phyloP scores from a whole-genome alignment of 2,329 filamentous ascomycete species.

The Phialemoniopsis sp. region DNA sequence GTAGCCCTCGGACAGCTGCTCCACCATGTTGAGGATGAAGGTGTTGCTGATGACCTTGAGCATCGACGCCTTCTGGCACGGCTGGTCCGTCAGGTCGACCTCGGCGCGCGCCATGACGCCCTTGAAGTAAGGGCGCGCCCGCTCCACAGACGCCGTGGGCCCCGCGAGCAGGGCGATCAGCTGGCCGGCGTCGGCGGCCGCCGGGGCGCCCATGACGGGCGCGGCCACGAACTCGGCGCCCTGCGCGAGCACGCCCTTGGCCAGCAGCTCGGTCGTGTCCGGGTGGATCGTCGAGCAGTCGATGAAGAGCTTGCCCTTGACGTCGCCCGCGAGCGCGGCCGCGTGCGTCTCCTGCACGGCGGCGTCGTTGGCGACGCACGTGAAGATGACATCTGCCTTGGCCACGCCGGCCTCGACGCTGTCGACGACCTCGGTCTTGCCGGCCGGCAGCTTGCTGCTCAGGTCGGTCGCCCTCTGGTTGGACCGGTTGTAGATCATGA shows the following conservation, averaged over 20 bases:
- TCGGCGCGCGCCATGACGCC: constrained; percentile 67
- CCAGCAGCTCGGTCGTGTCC: constrained; percentile 67
- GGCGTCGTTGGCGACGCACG: constrained; percentile 74
- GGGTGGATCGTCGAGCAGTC: constrained; percentile 89
- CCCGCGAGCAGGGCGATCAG: constrained; percentile 74
- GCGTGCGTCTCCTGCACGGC: constrained; percentile 63
- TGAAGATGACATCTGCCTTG: constrained; percentile 74
- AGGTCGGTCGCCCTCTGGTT: constrained; percentile 61
- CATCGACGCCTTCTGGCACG: constrained; percentile 63
- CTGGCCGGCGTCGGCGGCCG: constrained; percentile 65
- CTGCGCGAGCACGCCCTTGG: constrained; percentile 48
- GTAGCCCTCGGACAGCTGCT: constrained; percentile 74
- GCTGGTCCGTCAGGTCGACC: constrained; percentile 67
- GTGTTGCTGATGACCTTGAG: constrained; percentile 86
- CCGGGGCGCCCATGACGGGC: constrained; percentile 67
- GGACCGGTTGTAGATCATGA: constrained; percentile 81
- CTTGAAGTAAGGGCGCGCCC: constrained; percentile 65
- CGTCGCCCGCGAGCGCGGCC: constrained; percentile 48
- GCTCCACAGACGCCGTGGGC: constrained; percentile 52
- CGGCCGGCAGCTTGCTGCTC: constrained; percentile 51
- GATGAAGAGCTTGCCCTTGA: constrained; percentile 73
- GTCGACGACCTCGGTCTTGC: constrained; percentile 60
- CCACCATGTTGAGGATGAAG: constrained; percentile 79
- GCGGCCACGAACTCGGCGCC: constrained; percentile 72
- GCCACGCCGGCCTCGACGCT: constrained; percentile 63